Percentiles rank a stretch among this genome's conserved stretches.
These are phyloP conservation scores for Diversispora epigaea DNA, from an alignment of 192 early-diverging fungal species.

Conservation along the genomic window DNA sequence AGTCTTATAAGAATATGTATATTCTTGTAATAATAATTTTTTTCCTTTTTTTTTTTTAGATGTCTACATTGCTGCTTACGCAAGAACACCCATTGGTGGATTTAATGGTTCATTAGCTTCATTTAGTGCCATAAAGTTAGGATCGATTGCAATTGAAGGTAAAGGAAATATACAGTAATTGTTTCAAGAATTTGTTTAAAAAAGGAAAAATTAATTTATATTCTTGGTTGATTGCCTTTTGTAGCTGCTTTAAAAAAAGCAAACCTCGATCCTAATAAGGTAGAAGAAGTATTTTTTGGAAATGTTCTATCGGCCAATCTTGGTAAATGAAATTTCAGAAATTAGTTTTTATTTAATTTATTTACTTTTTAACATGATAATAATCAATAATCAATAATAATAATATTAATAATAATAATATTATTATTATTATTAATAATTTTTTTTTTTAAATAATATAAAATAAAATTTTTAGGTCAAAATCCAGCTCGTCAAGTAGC, in stretches of 20 bases:
- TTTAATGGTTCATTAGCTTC: conserved; percentile 88
- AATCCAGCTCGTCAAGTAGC: conserved; percentile 85
- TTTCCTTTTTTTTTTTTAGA: neutral
- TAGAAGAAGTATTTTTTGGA: conserved; percentile 78
- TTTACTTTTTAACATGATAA: too few relatives aligned
- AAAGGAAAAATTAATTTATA: neutral
- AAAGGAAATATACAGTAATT: conserved; percentile 45
- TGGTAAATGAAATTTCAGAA: conserved; percentile 33
- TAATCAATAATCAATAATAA: too few relatives aligned
- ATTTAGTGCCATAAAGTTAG: conserved; percentile 81
- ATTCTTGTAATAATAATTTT: too few relatives aligned
- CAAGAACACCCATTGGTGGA: conserved; percentile 88
- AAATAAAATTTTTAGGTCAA: conserved; percentile 52
- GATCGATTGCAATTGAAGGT: conserved; percentile 85
- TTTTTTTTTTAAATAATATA: neutral
- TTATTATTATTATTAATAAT: neutral
- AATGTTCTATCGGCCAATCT: conserved; percentile 76
- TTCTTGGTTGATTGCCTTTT: neutral
- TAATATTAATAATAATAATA: too few relatives aligned
- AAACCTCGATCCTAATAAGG: conserved; percentile 57
- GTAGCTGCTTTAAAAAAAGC: conserved; percentile 51
- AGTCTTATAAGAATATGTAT: too few relatives aligned
- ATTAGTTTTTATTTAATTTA: too few relatives aligned
- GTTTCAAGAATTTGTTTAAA: neutral
- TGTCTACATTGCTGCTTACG: conserved; percentile 91